Base-by-base conservation (phyloP, 2,329 filamentous ascomycete genomes). In the Clathrospora elynae region DNA sequence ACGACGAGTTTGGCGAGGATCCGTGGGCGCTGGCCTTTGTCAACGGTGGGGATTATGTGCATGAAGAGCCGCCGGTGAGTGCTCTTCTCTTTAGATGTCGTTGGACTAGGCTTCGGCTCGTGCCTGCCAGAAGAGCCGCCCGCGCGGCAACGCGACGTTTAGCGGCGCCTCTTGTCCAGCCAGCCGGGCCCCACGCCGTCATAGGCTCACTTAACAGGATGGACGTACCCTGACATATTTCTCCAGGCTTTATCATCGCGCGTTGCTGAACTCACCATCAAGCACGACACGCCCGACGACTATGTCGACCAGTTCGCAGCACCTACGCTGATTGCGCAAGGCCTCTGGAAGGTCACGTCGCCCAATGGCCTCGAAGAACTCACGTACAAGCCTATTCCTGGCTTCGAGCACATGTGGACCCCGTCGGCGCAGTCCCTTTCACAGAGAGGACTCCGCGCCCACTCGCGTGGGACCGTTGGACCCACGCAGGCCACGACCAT, bases 391-490 rank as follows among this genome's bases (percentile, higher is more conserved):
- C 60, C 61, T 4, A 46, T 64, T 8, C 40, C 45, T 5, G 61
- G 61, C 23, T 62, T 61, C 23, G 61, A 63, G 29, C 58, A 64
- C 18, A 34, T 62, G 6, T 59, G 60, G 31, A 49, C 35, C 17
- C 39, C 46, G 2, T 22, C 35, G 11, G 39, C 26, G 2, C n/a
- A 19, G 14, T 22, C n/a, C n/a, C n/a, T n/a, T n/a, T n/a, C 31
- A 3, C 26, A 42, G 30, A 17, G 33, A 24, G 8, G 6, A 6
- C 4, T 29, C 12, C 4, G 23, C 17, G 16, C 16, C 8, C 6
- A 20, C 14, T 35, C 35, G 25, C 31, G 35, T 8, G 12, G 16
- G 12, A 13, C 30, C 10, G 20, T 20, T 13, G n/a, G n/a, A n/a
- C 12, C 16, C 5, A 29, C 23, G 6, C 38, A 34, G 14, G 12